Conservation (phyloP, 768 basidiomycete species). For the Russula griseocarnosa region DNA sequence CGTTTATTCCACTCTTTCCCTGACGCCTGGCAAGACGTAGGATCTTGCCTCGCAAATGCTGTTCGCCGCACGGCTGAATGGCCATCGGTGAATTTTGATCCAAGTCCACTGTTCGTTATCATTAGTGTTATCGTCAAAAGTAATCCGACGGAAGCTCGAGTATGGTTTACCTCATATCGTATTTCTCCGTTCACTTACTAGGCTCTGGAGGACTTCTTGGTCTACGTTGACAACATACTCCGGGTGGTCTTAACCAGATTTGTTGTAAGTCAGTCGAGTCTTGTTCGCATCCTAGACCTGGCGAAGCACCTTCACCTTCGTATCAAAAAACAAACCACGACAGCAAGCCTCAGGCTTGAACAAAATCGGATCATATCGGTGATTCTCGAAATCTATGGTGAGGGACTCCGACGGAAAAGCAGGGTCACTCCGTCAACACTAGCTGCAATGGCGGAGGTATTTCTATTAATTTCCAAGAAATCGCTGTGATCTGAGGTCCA, state of each 20-base stretch:
- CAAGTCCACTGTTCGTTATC: conserved; percentile 53
- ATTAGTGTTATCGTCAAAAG: conserved; percentile 51
- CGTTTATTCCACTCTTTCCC: background rate
- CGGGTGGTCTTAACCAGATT: conserved; percentile 51
- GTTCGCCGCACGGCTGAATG: conserved; percentile 59
- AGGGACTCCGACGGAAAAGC: conserved; percentile 51
- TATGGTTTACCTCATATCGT: conserved; percentile 30
- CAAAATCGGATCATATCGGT: conserved; percentile 22
- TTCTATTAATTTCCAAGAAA: background rate
- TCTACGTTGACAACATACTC: conserved; percentile 57
- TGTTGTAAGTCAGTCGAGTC: conserved; percentile 40
- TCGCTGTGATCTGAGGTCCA: conserved; percentile 1
- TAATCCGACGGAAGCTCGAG: conserved; percentile 56
- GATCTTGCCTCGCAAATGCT: conserved; percentile 49
- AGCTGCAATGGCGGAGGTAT: conserved; percentile 52
- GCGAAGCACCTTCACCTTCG: conserved; percentile 42
- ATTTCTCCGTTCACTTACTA: background rate
- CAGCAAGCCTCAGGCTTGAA: conserved; percentile 12
- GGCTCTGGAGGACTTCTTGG: conserved; percentile 50
- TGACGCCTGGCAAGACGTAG: conserved; percentile 44
- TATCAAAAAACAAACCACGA: conserved; percentile 18
- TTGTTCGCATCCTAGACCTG: conserved; percentile 49
- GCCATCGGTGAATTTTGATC: conserved; percentile 46
- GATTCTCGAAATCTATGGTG: conserved; percentile 47
- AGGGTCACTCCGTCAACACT: conserved; percentile 49